Conservation (phyloP, 106 monocot species). For the Agapanthus africanus region DNA sequence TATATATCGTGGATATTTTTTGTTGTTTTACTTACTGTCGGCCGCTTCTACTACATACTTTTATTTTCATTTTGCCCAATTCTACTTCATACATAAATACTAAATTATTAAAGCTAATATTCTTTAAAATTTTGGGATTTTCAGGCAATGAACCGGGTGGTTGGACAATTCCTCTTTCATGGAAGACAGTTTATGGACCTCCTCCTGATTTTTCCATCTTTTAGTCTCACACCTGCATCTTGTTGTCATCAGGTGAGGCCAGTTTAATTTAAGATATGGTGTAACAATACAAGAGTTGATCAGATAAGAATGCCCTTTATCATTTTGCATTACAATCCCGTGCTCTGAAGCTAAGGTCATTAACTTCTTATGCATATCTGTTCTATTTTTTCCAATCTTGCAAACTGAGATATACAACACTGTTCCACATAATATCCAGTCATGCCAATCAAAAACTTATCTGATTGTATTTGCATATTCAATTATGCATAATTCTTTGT, state of each 20-base stretch:
- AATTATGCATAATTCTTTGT: no score
- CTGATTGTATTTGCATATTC: no score
- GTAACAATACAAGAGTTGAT: neutral
- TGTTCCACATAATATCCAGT: no score
- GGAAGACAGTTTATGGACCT: conserved; percentile 45
- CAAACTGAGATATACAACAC: no score
- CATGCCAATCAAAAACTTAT: no score
- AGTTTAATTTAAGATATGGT: neutral
- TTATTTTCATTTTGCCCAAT: no score
- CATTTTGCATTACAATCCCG: neutral
- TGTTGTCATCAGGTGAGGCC: neutral
- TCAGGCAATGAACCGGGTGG: conserved; percentile 27
- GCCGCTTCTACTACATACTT: no score
- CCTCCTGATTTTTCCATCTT: conserved; percentile 38
- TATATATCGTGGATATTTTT: no score
- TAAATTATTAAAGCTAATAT: neutral
- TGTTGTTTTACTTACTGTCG: no score
- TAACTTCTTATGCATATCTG: no score
- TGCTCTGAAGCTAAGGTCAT: no score
- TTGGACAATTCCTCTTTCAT: conserved; percentile 41
- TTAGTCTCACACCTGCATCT: conserved; percentile 8
- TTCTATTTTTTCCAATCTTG: no score
- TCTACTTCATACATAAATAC: neutral
- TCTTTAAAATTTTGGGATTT: neutral
- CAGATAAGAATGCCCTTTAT: neutral